Percentiles rank a stretch among this genome's conserved stretches.
These are phyloP conservation scores for Podila horticola DNA, from an alignment of 192 early-diverging fungal species.

Conservation along the genomic window DNA sequence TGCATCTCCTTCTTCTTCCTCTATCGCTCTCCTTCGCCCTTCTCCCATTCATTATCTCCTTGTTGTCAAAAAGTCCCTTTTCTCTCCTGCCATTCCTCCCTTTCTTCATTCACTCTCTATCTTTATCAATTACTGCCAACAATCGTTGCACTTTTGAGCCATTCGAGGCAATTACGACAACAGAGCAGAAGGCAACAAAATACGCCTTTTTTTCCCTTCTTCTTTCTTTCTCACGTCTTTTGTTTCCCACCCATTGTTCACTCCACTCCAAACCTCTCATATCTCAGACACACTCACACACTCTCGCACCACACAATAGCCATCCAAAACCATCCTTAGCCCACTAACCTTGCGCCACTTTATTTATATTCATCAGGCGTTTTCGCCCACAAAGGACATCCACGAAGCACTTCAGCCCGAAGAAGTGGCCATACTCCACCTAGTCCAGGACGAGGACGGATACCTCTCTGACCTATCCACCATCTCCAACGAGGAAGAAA, in stretches of 20 bases:
- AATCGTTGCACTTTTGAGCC: no score
- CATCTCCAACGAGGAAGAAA: slow-evolving; percentile 18
- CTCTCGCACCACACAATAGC: not conserved
- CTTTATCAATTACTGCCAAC: no score
- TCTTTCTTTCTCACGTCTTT: not conserved
- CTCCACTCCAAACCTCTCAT: not conserved
- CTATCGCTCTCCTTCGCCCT: not conserved
- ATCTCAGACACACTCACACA: not conserved
- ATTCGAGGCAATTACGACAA: no score
- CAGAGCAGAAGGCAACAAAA: no score
- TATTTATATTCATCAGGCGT: not conserved
- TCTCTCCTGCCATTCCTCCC: not conserved
- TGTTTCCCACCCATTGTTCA: not conserved
- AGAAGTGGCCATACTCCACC: slow-evolving; percentile 2
- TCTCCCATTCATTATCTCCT: slow-evolving; percentile 5
- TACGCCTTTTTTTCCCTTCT: no score
- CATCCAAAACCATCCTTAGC: no score
- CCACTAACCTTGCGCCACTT: no score
- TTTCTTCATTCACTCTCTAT: not conserved
- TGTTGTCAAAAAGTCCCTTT: slow-evolving; percentile 8
- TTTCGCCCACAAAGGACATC: slow-evolving; percentile 1
- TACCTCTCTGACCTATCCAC: slow-evolving; percentile 44
- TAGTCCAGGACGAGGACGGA: slow-evolving; percentile 23
- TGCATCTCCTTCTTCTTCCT: not conserved
- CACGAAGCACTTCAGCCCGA: slow-evolving; percentile 17